Percentiles rank a stretch among this genome's conserved stretches.
Evolutionary conservation across 805 yeast species (phyloP).

Genomic region (Jamesozyma rosinii): DNA sequence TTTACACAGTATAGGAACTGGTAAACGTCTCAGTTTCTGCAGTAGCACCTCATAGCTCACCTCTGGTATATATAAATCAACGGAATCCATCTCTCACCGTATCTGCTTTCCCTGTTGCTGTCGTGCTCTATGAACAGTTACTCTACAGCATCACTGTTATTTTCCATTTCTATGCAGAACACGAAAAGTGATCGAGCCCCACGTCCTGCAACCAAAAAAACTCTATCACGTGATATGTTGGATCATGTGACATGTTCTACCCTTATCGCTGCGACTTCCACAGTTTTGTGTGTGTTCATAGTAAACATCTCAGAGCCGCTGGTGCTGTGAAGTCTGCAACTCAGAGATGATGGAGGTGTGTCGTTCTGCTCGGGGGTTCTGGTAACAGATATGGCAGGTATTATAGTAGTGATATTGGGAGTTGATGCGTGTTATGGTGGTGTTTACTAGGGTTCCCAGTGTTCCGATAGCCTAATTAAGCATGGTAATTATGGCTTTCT

Average conservation of each 20-base stretch:
- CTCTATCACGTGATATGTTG: background rate
- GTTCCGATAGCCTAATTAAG: too few relatives aligned
- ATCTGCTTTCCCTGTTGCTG: background rate
- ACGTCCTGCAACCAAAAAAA: background rate
- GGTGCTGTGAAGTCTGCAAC: background rate
- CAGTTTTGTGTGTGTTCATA: background rate
- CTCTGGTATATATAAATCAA: conserved; percentile 15
- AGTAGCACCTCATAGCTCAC: conserved; percentile 10
- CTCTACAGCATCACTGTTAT: too few relatives aligned
- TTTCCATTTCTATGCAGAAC: too few relatives aligned
- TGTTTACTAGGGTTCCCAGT: too few relatives aligned
- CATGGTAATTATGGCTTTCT: too few relatives aligned
- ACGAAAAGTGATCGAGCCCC: conserved; percentile 1
- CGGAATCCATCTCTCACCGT: background rate
- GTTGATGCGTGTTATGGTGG: too few relatives aligned
- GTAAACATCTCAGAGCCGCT: background rate
- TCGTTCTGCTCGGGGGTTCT: too few relatives aligned
- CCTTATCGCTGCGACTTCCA: background rate
- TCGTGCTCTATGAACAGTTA: background rate
- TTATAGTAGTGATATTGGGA: too few relatives aligned
- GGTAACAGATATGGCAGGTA: too few relatives aligned
- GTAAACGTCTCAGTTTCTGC: conserved; percentile 15
- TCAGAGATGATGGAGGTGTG: too few relatives aligned
- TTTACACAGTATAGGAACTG: conserved; percentile 14
- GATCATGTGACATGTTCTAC: background rate